These are phyloP conservation scores for Venturia nashicola DNA, from an alignment of 2,329 filamentous ascomycete genomes.

Conservation along the genomic window DNA sequence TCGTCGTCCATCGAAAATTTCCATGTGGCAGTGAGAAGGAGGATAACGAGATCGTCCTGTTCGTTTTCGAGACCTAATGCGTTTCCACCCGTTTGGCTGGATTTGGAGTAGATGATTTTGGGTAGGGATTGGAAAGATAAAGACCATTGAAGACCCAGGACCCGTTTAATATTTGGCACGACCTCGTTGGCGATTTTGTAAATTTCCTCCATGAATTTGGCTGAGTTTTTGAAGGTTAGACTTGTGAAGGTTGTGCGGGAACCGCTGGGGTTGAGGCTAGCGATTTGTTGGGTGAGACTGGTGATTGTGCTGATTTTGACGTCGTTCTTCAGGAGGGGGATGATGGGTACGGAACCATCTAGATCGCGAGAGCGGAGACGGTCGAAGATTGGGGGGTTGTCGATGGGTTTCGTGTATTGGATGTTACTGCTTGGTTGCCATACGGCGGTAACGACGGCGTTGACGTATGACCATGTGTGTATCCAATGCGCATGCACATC, in stretches of 20 bases:
- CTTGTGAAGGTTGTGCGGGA: neutral
- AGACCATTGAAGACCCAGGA: neutral
- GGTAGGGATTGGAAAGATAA: neutral
- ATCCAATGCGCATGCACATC: slow-evolving; percentile 8
- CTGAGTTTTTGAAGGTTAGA: slow-evolving; percentile 5
- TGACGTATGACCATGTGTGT: slow-evolving; percentile 6
- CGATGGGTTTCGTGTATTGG: slow-evolving; percentile 13
- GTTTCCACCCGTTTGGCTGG: neutral
- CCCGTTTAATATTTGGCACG: neutral
- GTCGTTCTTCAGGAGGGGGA: no score
- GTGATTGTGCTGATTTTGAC: neutral
- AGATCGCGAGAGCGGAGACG: neutral
- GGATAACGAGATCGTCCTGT: neutral
- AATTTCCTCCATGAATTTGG: slow-evolving; percentile 7
- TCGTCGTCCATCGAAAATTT: neutral
- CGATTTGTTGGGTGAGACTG: neutral
- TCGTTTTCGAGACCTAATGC: slow-evolving; percentile 3
- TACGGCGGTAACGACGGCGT: neutral
- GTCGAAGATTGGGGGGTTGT: slow-evolving; percentile 6
- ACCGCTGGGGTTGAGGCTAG: neutral
- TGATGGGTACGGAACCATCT: neutral
- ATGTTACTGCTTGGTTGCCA: slow-evolving; percentile 12
- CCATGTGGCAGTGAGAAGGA: slow-evolving; percentile 1
- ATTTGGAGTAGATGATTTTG: neutral
- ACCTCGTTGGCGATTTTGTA: neutral